Base-by-base conservation (phyloP, 805 yeast species). In the Yamadazyma akitaensis region DNA sequence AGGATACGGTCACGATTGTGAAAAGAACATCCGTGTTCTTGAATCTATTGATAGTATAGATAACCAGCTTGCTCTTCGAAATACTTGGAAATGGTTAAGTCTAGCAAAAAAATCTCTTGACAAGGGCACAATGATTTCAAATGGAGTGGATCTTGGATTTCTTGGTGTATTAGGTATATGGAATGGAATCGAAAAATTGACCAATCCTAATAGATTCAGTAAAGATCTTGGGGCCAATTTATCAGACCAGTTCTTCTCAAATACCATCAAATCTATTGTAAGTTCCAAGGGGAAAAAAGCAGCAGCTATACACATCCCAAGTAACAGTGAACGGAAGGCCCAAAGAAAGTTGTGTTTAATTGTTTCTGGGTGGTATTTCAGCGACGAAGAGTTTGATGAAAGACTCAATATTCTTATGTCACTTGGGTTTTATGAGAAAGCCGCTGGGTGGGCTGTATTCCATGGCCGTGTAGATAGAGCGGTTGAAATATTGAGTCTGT, bases 391-490 rank as follows among this genome's bases (percentile, higher is more conserved):
- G 60, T 75, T 89, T 51, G 96, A 90, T 53, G 81, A 77, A 34
- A 82, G 84, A 51, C 75, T 87, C 34, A 65, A 68, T 18, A 70
- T 73, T 35, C 71, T 92, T 35, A 79, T 84, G 18, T 63, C 68
- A 0, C 63, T 69, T 13, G 90, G 86, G 0, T 77, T 79, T 49
- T 78, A 77, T 51, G 96, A 90, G 51, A 84, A 92, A 60, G 98
- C 99, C 0, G 99, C 97, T 0, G 98, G 96, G 0, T 88, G 96
- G 96, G 97, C 97, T 0, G 91, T 90, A 0, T 92, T 92, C 63
- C 92, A 88, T 60, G 97, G 96, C 6, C 88, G 90, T 62, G 86
- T 92, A 2, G 76, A 79, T 2, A 76, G 82, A 42, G 96, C 97
- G 0, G 86, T 91, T 3, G 81, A 80, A 37, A 84, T 89, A n/a